Evolutionary conservation across 2,329 filamentous ascomycete species (phyloP).

Genomic region (Alternaria viburni): DNA sequence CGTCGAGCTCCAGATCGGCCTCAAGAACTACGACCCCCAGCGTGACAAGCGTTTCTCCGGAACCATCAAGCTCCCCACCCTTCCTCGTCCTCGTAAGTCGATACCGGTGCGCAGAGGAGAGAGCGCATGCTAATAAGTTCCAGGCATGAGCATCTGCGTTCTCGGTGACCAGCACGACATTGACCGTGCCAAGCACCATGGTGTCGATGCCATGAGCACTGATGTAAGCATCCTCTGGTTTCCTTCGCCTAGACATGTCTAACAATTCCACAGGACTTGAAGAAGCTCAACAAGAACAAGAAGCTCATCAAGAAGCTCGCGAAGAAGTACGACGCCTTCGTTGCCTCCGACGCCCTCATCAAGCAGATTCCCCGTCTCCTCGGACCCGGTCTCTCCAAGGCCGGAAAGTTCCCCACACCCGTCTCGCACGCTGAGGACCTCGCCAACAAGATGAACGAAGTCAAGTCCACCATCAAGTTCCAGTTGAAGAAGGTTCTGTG

Average conservation of each 20-base stretch:
- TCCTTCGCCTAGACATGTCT: not conserved
- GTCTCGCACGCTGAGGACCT: conserved; percentile 97
- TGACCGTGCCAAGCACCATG: conserved; percentile 99
- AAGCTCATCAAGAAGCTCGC: conserved; percentile 99
- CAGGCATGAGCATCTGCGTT: conserved; percentile 63
- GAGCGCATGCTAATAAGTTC: conserved; percentile 11
- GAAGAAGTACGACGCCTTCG: conserved; percentile 99
- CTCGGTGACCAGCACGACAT: conserved; percentile 97
- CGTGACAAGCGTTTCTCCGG: conserved; percentile 99
- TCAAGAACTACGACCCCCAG: conserved; percentile 74
- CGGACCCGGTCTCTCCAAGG: conserved; percentile 69
- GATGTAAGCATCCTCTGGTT: conserved; percentile 56
- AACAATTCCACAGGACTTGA: conserved; percentile 69
- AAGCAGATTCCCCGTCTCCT: conserved; percentile 99
- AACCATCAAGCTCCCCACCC: conserved; percentile 91
- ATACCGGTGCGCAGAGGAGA: not conserved
- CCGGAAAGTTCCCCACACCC: conserved; percentile 99
- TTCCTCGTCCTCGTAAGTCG: conserved; percentile 71
- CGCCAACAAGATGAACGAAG: conserved; percentile 93
- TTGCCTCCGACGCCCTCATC: conserved; percentile 96
- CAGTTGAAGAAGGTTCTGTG: conserved; percentile 99
- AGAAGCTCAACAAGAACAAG: conserved; percentile 99
- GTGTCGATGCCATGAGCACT: conserved; percentile 96
- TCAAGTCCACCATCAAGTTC: conserved; percentile 99
- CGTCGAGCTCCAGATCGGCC: conserved; percentile 70